Conservation (phyloP, 1,284 basidiomycete species). For the Puccinia horiana region DNA sequence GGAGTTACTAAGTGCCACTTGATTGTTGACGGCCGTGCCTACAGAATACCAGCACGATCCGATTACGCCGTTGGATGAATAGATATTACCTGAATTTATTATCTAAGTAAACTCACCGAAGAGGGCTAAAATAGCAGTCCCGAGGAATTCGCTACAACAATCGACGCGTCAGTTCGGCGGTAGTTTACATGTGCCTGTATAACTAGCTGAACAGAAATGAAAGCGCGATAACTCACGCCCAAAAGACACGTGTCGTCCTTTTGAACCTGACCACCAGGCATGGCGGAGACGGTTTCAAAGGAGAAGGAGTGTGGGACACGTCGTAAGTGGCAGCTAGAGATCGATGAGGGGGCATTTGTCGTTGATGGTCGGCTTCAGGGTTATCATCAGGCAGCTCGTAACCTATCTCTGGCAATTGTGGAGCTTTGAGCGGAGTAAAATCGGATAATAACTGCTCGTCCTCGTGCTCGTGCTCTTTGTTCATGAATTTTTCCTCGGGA, state of each 20-base stretch:
- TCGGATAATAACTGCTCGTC: constrained; percentile 16
- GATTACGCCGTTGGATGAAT: not conserved
- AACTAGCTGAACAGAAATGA: not conserved
- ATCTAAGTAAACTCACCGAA: constrained; percentile 22
- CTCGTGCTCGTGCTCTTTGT: not conserved
- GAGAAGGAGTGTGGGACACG: not conserved
- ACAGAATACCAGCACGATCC: not conserved
- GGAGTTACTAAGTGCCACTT: constrained; percentile 41
- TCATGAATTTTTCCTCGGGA: not conserved
- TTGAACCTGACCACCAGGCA: constrained; percentile 40
- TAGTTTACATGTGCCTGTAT: too few species aligned
- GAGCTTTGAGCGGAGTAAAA: not conserved
- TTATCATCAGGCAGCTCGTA: constrained; percentile 30
- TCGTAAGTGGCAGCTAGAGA: not conserved
- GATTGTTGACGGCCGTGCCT: constrained; percentile 49
- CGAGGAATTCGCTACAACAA: constrained; percentile 40
- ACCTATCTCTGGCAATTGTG: constrained; percentile 23
- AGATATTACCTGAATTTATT: not conserved
- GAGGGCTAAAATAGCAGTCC: constrained; percentile 40
- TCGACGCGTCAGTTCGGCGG: not conserved
- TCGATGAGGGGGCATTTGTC: constrained; percentile 21
- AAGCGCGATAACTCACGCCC: constrained; percentile 32
- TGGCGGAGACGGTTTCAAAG: not conserved
- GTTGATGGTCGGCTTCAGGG: not conserved
- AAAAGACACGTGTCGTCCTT: constrained; percentile 37